Percentiles rank a stretch among this genome's conserved stretches.
Evolutionary conservation across 108 stramenopile species (phyloP).

Genomic region (Aurantiochytrium sp.): DNA sequence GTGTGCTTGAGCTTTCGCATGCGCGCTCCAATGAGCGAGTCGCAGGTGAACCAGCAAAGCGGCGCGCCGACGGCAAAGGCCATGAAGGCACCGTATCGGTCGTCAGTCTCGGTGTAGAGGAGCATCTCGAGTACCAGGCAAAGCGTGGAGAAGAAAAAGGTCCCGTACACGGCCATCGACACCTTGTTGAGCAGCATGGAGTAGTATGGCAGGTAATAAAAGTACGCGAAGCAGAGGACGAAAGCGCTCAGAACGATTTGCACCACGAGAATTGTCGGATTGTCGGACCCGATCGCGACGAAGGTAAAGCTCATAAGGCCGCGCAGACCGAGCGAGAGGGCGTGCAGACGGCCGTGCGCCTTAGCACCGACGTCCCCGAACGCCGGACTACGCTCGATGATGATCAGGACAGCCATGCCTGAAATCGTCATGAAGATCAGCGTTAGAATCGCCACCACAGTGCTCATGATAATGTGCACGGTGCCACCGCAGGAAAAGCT

Average conservation of each 20-base stretch:
- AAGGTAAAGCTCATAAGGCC: not conserved
- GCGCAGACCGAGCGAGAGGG: not conserved
- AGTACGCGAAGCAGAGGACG: not conserved
- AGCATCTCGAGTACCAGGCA: not conserved
- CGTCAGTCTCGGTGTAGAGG: not conserved
- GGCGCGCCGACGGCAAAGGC: not conserved
- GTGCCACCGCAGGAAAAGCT: not conserved
- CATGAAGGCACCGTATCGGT: not conserved
- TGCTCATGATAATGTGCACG: not conserved
- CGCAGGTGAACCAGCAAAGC: not conserved
- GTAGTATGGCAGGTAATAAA: not conserved
- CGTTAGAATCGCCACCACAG: not conserved
- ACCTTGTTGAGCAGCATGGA: not conserved
- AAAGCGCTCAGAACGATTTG: not conserved
- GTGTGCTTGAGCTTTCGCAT: not conserved
- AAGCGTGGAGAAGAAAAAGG: not conserved
- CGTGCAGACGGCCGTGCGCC: not conserved
- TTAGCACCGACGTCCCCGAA: not conserved
- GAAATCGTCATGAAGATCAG: not conserved
- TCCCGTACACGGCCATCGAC: not conserved
- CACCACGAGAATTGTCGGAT: not conserved
- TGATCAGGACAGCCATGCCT: not conserved
- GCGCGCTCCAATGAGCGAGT: not conserved
- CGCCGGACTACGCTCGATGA: not conserved
- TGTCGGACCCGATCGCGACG: not conserved